Evolutionary conservation across 768 basidiomycete species (phyloP).

Genomic region (Pisolithus tinctorius): DNA sequence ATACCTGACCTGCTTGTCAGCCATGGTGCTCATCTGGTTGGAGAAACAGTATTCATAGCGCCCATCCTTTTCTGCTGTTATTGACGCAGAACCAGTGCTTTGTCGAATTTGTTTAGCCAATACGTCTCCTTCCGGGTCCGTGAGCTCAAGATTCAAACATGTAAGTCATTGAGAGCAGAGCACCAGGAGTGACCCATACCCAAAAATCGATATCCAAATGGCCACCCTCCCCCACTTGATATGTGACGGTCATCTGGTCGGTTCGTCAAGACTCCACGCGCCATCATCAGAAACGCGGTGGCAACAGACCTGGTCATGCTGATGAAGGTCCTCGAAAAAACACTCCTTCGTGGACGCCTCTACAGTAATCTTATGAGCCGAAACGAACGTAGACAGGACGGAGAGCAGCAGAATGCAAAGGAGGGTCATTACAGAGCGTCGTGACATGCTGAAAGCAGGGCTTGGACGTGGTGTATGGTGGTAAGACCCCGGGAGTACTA

Average conservation of each 20-base stretch:
- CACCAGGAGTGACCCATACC: slow-evolving; percentile 38
- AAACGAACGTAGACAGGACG: slow-evolving; percentile 30
- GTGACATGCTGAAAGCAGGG: not conserved
- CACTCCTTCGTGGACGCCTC: slow-evolving; percentile 82
- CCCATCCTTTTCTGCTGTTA: slow-evolving; percentile 85
- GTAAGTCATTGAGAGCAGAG: not conserved
- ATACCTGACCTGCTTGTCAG: slow-evolving; percentile 92
- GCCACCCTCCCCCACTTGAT: slow-evolving; percentile 96
- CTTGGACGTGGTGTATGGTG: not conserved
- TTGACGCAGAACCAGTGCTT: slow-evolving; percentile 81
- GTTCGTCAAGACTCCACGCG: not conserved
- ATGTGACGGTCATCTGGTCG: slow-evolving; percentile 93
- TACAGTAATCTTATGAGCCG: slow-evolving; percentile 69
- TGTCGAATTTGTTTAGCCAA: slow-evolving; percentile 79
- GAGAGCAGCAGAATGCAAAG: slow-evolving; percentile 35
- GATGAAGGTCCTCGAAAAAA: slow-evolving; percentile 92
- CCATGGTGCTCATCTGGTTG: slow-evolving; percentile 95
- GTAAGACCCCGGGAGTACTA: no score
- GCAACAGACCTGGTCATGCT: slow-evolving; percentile 71
- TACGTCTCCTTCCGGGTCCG: slow-evolving; percentile 62
- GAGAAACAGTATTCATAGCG: slow-evolving; percentile 96
- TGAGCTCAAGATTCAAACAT: slow-evolving; percentile 45
- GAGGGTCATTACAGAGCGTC: slow-evolving; percentile 24
- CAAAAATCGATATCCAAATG: slow-evolving; percentile 97
- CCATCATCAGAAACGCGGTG: not conserved